Base-by-base conservation (phyloP, 129 eudicot genomes). In the Ambrosia artemisiifolia region DNA sequence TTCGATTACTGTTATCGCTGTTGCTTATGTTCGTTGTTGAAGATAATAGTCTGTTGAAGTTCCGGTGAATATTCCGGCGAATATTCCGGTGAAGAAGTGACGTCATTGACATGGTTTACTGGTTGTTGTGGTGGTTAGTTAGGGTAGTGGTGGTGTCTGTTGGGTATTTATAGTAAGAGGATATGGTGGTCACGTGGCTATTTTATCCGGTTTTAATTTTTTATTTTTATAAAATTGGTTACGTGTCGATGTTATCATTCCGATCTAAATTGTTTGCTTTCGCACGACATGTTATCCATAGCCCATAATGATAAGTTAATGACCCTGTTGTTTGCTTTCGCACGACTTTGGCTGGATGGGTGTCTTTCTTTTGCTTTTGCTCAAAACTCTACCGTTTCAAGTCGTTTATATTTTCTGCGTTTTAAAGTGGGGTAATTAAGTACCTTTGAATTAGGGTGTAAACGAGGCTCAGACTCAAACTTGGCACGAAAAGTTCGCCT, bases 61-160 rank as follows among this genome's bases (percentile, higher is more conserved):
- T 64, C 73, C 73, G 66, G 78, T 33, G 80, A 38, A 70, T 73
- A 11, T 80, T 85, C 55, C 90, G 88, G 78, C 87, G 70, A 63
- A 91, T 67, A 11, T 80, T 85, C 55, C 90, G 88, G 80, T 88
- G 70, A 63, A 91, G 64, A 6, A 91, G 55, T 6, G 81, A 80
- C 14, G 89, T 53, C 33, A 83, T 44, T 63, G 84, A 71, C 91
- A 85, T 83, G 67, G 82, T 79, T 7, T 2, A 10, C 5, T 38
- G 8, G 43, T 40, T 8, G 44, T 40, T 71, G 63, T 57, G 13
- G 13, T 42, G 38, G 48, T 51, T 64, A 2, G 69, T n/a, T 14
- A 56, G 6, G 40, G 51, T 69, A 51, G 80, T 61, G 60, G 67
- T 56, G 24, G 50, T 67, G 48, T 6, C 3, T n/a, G 13, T 34